Percentiles rank a stretch among this genome's conserved stretches.
Conservation (phyloP, 768 basidiomycete species). For the Trametes villosa region DNA sequence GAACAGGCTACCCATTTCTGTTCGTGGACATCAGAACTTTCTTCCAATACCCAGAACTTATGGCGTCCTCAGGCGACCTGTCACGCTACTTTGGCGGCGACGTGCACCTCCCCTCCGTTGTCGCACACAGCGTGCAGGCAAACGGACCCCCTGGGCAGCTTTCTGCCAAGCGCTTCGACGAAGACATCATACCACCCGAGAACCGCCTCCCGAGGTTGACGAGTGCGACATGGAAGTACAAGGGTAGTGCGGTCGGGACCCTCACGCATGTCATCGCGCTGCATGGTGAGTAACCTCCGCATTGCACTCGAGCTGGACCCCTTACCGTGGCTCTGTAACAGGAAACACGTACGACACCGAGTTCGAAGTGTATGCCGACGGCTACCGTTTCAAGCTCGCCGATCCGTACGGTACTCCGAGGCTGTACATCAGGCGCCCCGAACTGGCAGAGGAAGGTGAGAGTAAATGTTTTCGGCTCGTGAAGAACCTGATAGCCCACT, state of each 20-base stretch:
- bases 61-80: slow-evolving; percentile 36
- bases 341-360: slow-evolving; percentile 47
- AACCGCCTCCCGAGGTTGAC: slow-evolving; percentile 54
- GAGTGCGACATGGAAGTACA: slow-evolving; percentile 48
- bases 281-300: slow-evolving; percentile 40
- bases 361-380: slow-evolving; percentile 53
- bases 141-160: slow-evolving; percentile 48
- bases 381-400: slow-evolving; percentile 40
- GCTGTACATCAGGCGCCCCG: slow-evolving; percentile 46
- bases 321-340: neutral
- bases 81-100: slow-evolving; percentile 55
- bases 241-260: slow-evolving; percentile 48
- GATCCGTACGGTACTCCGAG: slow-evolving; percentile 54
- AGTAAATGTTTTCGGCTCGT: neutral
- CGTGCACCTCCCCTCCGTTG: slow-evolving; percentile 36
- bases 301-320: neutral
- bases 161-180: slow-evolving; percentile 49
- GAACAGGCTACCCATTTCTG: slow-evolving; percentile 52
- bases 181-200: slow-evolving; percentile 43
- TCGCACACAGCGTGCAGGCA: slow-evolving; percentile 48
- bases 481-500: no score
- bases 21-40: no score
- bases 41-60: no score
- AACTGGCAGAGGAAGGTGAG: slow-evolving; percentile 27
- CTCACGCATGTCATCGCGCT: slow-evolving; percentile 54